phyloP scores from a whole-genome alignment of 1,139 yeast genomes.

The Suhomyces taliae region DNA sequence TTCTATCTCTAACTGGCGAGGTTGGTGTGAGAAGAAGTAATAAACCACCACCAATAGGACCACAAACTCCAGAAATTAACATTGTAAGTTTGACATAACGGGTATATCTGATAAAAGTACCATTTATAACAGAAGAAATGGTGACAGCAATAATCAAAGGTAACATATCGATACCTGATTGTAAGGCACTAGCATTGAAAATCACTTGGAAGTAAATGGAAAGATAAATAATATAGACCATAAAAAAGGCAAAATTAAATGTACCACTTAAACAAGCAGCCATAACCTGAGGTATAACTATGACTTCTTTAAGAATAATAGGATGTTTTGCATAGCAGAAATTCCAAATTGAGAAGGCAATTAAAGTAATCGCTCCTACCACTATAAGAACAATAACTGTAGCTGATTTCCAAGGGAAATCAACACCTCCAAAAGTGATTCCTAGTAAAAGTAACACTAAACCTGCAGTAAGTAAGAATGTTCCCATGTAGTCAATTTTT shows the following conservation, averaged over 20 bases:
- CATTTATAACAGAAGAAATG: constrained; percentile 45
- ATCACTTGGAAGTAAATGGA: constrained; percentile 60
- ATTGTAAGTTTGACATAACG: constrained; percentile 51
- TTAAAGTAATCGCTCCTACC: constrained; percentile 49
- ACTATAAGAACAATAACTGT: constrained; percentile 55
- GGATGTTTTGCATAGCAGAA: constrained; percentile 47
- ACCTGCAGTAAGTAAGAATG: constrained; percentile 40
- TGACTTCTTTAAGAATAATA: constrained; percentile 44
- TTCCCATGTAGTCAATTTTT: constrained; percentile 51
- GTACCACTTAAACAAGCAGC: constrained; percentile 39
- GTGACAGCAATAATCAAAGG: constrained; percentile 57
- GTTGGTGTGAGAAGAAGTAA: constrained; percentile 39
- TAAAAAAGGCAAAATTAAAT: constrained; percentile 45
- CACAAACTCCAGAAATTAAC: constrained; percentile 42
- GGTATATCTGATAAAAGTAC: constrained; percentile 46
- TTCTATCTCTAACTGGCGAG: constrained; percentile 37
- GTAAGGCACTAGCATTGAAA: constrained; percentile 47
- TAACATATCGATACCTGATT: constrained; percentile 58
- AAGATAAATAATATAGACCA: constrained; percentile 44
- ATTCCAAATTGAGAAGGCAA: constrained; percentile 49
- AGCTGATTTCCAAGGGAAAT: constrained; percentile 53
- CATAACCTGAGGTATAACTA: constrained; percentile 35
- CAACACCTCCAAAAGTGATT: constrained; percentile 53
- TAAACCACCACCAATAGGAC: constrained; percentile 55
- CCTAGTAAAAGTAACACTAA: constrained; percentile 48